Percentiles rank a stretch among this genome's conserved stretches.
Evolutionary conservation across 768 basidiomycete genomes (phyloP).

Genomic region (Lentinula lateritia): DNA sequence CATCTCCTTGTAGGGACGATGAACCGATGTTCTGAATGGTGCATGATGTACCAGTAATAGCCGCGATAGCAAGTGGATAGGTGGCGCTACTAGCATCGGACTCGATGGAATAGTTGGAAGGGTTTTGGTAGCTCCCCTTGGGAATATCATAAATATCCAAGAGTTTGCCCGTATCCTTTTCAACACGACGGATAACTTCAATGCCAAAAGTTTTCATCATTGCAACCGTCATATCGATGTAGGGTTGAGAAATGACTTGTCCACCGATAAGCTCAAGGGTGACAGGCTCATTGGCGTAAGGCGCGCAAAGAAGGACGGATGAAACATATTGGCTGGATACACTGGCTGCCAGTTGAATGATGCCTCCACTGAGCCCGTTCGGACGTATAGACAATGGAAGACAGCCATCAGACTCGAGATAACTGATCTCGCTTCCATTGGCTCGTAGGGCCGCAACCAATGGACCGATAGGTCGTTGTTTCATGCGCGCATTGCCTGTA

Average conservation of each 20-base stretch:
- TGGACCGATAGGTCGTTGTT: constrained; percentile 95
- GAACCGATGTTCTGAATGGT: constrained; percentile 91
- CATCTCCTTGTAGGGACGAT: constrained; percentile 93
- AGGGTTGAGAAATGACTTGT: constrained; percentile 95
- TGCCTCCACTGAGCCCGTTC: constrained; percentile 75
- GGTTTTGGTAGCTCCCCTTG: constrained; percentile 70
- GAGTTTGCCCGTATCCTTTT: constrained; percentile 50
- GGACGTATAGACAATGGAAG: constrained; percentile 85
- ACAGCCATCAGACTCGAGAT: constrained; percentile 76
- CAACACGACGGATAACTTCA: constrained; percentile 59
- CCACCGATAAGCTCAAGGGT: constrained; percentile 89
- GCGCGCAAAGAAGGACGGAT: constrained; percentile 93
- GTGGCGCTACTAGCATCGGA: constrained; percentile 94
- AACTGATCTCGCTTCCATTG: constrained; percentile 77
- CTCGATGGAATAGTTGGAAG: constrained; percentile 82
- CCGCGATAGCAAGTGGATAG: constrained; percentile 94
- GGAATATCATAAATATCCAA: constrained; percentile 89
- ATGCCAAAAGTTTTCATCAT: constrained; percentile 97
- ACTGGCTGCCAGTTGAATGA: constrained; percentile 83
- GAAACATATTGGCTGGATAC: constrained; percentile 99
- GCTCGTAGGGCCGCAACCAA: constrained; percentile 83
- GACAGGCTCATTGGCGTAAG: constrained; percentile 81
- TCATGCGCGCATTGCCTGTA: constrained; percentile 98
- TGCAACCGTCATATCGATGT: constrained; percentile 99
- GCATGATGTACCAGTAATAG: constrained; percentile 94